These are phyloP conservation scores for Globisporangium polare DNA, from an alignment of 352 stramenopile genomes.

Conservation along the genomic window DNA sequence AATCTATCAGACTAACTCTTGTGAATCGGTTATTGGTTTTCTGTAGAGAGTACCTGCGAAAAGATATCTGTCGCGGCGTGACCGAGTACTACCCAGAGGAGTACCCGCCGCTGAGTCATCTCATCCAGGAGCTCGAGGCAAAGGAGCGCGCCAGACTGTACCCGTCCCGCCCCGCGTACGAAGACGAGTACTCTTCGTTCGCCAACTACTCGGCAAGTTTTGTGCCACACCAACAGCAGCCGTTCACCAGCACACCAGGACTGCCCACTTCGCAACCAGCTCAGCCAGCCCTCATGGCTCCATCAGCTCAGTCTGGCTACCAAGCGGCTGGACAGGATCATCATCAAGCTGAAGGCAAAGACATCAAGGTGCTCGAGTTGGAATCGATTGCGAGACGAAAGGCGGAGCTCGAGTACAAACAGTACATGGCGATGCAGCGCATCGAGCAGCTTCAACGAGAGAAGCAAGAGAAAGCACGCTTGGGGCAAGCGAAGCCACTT, in stretches of 20 bases:
- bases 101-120: constrained; percentile 69
- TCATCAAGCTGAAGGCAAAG: constrained; percentile 14
- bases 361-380: constrained; percentile 33
- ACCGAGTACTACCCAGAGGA: constrained; percentile 71
- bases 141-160: constrained; percentile 63
- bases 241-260: not conserved
- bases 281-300: constrained; percentile 4
- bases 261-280: constrained; percentile 4
- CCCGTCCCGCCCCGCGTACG: constrained; percentile 41
- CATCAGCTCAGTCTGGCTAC: not conserved
- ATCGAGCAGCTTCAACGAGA: constrained; percentile 40
- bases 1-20: not conserved
- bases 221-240: constrained; percentile 8
- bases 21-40: not conserved
- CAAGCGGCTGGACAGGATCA: not conserved
- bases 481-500: constrained; percentile 30
- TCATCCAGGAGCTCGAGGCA: constrained; percentile 60
- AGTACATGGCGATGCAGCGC: constrained; percentile 47
- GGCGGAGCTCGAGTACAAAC: constrained; percentile 53
- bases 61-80: constrained; percentile 76
- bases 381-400: constrained; percentile 54
- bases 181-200: constrained; percentile 77
- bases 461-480: constrained; percentile 44
- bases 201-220: constrained; percentile 34
- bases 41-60: constrained; percentile 52